Conservation (phyloP, 2,329 filamentous ascomycete genomes). For the Calonectria pauciramosa region DNA sequence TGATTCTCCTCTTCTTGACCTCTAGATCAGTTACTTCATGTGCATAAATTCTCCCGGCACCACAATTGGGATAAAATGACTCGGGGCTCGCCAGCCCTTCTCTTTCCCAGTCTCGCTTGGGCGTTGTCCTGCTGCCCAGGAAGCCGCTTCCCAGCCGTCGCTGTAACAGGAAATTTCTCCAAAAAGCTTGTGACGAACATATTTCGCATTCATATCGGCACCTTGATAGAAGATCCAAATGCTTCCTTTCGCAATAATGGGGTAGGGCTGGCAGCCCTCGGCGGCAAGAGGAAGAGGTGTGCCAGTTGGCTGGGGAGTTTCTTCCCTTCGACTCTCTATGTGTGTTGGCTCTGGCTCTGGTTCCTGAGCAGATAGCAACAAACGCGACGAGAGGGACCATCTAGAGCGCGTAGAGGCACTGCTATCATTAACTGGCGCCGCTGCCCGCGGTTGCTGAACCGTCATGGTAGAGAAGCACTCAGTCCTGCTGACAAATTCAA, state of each 20-base stretch:
- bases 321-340: background rate
- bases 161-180: background rate
- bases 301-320: no score
- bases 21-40: background rate
- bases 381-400: background rate
- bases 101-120: background rate
- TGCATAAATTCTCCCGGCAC: constrained; percentile 15
- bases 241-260: background rate
- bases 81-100: background rate
- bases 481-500: background rate
- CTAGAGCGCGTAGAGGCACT: background rate
- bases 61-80: constrained; percentile 18
- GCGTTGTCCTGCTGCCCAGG: background rate
- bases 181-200: background rate
- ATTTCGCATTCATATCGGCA: constrained; percentile 1
- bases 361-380: background rate
- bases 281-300: background rate
- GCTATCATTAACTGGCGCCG: background rate
- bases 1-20: background rate
- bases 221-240: constrained; percentile 23
- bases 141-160: constrained; percentile 7
- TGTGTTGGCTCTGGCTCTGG: background rate
- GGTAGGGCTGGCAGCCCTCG: constrained; percentile 17
- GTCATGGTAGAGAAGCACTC: background rate
- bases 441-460: background rate